Percentiles rank a stretch among this genome's conserved stretches.
These are phyloP conservation scores for Fusarium albidum DNA, from an alignment of 2,329 filamentous ascomycete genomes.

Conservation along the genomic window DNA sequence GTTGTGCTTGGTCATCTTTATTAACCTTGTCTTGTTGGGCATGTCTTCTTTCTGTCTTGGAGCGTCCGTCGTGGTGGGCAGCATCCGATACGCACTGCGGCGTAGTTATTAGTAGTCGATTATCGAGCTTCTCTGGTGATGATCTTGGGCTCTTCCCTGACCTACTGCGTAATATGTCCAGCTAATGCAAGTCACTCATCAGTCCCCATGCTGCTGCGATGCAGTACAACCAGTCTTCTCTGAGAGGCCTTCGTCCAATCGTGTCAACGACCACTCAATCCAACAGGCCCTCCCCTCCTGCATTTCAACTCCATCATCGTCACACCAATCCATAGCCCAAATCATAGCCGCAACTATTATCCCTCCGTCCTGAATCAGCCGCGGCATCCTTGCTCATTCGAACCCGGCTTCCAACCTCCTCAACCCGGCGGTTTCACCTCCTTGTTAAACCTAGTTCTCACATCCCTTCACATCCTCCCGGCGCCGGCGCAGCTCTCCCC, in stretches of 20 bases:
- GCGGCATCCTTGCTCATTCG: conserved; percentile 23
- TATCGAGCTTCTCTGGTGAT: neutral
- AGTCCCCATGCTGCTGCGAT: neutral
- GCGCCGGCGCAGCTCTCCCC: conserved; percentile 10
- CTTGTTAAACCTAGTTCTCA: conserved; percentile 1
- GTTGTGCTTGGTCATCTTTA: neutral
- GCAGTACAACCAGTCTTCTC: conserved; percentile 1
- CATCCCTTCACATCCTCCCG: conserved; percentile 21
- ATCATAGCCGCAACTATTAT: conserved; percentile 28
- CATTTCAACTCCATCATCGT: conserved; percentile 5
- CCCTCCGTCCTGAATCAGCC: conserved; percentile 22
- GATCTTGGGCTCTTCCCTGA: neutral
- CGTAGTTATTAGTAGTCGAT: neutral
- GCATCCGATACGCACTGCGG: neutral
- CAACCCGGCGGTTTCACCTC: conserved; percentile 33
- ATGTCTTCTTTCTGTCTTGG: conserved; percentile 12
- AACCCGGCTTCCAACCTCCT: conserved; percentile 31
- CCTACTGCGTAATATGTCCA: neutral
- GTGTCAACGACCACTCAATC: neutral
- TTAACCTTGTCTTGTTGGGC: conserved; percentile 13
- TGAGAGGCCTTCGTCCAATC: neutral
- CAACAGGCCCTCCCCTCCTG: neutral
- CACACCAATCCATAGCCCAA: conserved; percentile 27
- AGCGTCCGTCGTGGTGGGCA: neutral
- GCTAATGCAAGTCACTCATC: conserved; percentile 5